phyloP scores from a whole-genome alignment of 148 eudicot genomes.

The Cornus controversa region DNA sequence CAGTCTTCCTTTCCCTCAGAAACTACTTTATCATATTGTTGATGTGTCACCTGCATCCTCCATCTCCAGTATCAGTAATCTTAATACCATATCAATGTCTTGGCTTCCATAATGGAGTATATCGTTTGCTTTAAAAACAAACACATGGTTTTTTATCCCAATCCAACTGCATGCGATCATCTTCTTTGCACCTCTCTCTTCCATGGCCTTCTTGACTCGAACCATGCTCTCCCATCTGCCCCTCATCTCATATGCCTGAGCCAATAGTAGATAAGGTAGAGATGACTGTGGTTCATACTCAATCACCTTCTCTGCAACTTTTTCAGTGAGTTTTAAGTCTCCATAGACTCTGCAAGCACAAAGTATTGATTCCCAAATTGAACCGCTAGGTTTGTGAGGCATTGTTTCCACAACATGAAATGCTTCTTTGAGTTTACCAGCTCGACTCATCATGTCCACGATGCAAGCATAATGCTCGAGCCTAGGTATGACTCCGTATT shows the following conservation, averaged over 20 bases:
- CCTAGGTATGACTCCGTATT: constrained; percentile 46
- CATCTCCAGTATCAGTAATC: constrained; percentile 47
- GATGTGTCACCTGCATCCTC: constrained; percentile 25
- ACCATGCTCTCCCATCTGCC: constrained; percentile 80
- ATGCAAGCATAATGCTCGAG: constrained; percentile 50
- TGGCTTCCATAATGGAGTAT: constrained; percentile 40
- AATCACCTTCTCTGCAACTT: constrained; percentile 46
- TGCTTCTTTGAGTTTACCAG: constrained; percentile 59
- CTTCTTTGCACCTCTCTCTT: constrained; percentile 33
- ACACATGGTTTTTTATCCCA: constrained; percentile 34
- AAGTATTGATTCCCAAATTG: constrained; percentile 55
- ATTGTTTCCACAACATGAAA: constrained; percentile 39
- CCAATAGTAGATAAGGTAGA: constrained; percentile 57
- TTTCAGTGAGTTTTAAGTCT: constrained; percentile 55
- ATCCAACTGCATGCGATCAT: constrained; percentile 61
- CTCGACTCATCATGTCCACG: constrained; percentile 51
- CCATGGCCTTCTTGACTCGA: constrained; percentile 60
- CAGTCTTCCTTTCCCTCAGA: neutral
- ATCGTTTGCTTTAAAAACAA: constrained; percentile 43
- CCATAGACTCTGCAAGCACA: constrained; percentile 34
- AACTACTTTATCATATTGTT: constrained; percentile 1
- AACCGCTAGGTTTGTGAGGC: constrained; percentile 37
- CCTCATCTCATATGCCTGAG: constrained; percentile 55
- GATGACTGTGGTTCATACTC: constrained; percentile 52
- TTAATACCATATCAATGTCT: constrained; percentile 41